Base-by-base conservation (phyloP, 768 basidiomycete species). In the Pulveroboletus sp. region DNA sequence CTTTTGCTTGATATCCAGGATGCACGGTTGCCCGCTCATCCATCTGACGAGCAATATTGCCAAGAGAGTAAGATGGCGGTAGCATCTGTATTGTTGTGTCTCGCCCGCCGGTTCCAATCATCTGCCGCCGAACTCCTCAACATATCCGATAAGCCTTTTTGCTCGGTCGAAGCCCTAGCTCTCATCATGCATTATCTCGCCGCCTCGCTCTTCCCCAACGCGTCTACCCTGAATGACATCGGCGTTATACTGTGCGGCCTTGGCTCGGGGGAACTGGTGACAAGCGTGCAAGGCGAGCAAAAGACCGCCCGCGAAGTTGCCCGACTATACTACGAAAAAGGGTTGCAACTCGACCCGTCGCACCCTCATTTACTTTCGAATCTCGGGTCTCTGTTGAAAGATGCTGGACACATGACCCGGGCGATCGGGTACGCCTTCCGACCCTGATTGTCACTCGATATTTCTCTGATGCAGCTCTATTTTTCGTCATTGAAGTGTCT, bases 341-440 rank as follows among this genome's bases (percentile, higher is more conserved):
- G 77, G 3, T 62, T 79, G 43, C 63, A 68, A 50, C 57, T 73
- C 29, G 75, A 79, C 50, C 65, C 72, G 20, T 65, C 67, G 1
- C 76, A 79, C 49, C 76, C 77, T 29, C 76, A 78, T 53, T 60
- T 79, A 13, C 68, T 77, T 44, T 77, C 76, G 5, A 79, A 79
- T 53, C 62, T 76, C 22, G 77, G 78, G 5, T 77, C 76, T 9
- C 69, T 79, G 13, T 57, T 76, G 47, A 79, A 79, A 54, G 77
- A 79, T 51, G 68, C 72, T 27, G 77, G 78, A 6, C 63, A 72
- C 20, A 61, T 67, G 9, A 62, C 63, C 0, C 63, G 72, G 41
- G 77, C 77, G 3, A 71, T 79, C 37, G 60, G 63, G 75, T 76
- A 39, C 47, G 72, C 55, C 29, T 16, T 46, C 27, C 14, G 12